Conservation (phyloP, 2,329 filamentous ascomycete species). For the Ambrosiella beaveri region DNA sequence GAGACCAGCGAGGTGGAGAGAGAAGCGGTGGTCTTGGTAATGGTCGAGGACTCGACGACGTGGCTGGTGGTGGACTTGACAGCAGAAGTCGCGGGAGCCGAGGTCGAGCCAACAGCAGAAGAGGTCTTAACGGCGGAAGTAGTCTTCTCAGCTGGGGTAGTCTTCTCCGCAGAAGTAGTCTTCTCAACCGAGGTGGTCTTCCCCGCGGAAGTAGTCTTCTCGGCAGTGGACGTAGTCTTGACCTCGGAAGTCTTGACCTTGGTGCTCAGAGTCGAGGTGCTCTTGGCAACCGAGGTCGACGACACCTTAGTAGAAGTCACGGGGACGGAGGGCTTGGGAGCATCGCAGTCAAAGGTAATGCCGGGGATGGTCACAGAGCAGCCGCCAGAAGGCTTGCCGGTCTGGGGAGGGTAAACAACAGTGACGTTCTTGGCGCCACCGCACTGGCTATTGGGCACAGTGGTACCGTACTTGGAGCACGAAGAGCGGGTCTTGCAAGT, state of each 20-base stretch:
- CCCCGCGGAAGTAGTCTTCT: constrained; percentile 2
- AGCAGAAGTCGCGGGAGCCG: constrained; percentile 5
- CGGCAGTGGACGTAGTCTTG: constrained; percentile 16
- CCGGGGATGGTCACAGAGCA: constrained; percentile 60
- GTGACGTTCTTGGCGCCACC: constrained; percentile 74
- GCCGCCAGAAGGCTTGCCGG: constrained; percentile 34
- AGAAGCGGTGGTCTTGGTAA: constrained; percentile 15
- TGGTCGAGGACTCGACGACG: constrained; percentile 17
- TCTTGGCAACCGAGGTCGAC: constrained; percentile 14
- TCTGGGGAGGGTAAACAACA: constrained; percentile 47
- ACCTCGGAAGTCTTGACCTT: constrained; percentile 15
- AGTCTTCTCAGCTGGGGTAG: constrained; percentile 9
- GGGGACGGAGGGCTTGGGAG: constrained; percentile 14
- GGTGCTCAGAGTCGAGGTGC: constrained; percentile 13
- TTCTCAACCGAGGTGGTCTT: not conserved
- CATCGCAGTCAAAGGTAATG: constrained; percentile 56
- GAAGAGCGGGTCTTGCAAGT: constrained; percentile 60
- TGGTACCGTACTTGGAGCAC: constrained; percentile 51
- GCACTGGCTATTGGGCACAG: constrained; percentile 71
- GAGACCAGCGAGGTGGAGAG: constrained; percentile 6
- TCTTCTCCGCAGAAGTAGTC: constrained; percentile 2
- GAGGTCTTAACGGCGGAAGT: constrained; percentile 12
- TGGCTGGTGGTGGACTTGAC: constrained; percentile 14
- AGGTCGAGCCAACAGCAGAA: not conserved
- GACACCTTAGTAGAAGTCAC: constrained; percentile 12